A percentile compares a stretch with the other conserved stretches of the same genome.
These are phyloP conservation scores for Primulina huaijiensis DNA, from an alignment of 257 asterid genomes.

Conservation along the genomic window DNA sequence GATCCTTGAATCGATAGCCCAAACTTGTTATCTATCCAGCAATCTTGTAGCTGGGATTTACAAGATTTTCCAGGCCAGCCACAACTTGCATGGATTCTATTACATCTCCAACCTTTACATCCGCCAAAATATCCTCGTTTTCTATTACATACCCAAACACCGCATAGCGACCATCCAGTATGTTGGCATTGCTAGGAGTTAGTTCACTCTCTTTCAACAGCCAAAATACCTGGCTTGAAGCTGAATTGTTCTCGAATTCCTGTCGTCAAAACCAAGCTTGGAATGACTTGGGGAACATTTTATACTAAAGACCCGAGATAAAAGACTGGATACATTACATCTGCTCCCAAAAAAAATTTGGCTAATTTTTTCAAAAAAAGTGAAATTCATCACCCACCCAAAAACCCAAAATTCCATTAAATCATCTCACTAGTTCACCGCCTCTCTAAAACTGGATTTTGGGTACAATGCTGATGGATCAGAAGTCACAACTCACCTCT, in stretches of 20 bases:
- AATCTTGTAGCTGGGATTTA: constrained; percentile 94
- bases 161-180: constrained; percentile 87
- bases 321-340: neutral
- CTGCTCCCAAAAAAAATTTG: neutral
- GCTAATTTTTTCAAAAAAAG: neutral
- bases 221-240: constrained; percentile 98
- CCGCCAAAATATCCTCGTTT: constrained; percentile 85
- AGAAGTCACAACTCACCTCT: constrained; percentile 59
- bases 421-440: neutral
- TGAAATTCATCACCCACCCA: neutral
- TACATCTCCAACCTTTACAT: constrained; percentile 93
- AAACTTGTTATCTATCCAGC: constrained; percentile 52
- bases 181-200: constrained; percentile 97
- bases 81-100: constrained; percentile 88
- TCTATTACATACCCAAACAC: constrained; percentile 86
- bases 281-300: constrained; percentile 12
- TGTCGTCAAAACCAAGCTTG: constrained; percentile 26
- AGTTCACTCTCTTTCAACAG: constrained; percentile 95
- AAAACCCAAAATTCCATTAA: no score
- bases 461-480: neutral
- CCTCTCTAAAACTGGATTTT: neutral
- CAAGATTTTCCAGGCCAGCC: constrained; percentile 87
- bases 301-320: neutral
- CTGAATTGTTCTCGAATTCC: constrained; percentile 97
- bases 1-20: constrained; percentile 11